These are phyloP conservation scores for Aspergillus sp. DNA, from an alignment of 2,329 filamentous ascomycete species.

Conservation along the genomic window DNA sequence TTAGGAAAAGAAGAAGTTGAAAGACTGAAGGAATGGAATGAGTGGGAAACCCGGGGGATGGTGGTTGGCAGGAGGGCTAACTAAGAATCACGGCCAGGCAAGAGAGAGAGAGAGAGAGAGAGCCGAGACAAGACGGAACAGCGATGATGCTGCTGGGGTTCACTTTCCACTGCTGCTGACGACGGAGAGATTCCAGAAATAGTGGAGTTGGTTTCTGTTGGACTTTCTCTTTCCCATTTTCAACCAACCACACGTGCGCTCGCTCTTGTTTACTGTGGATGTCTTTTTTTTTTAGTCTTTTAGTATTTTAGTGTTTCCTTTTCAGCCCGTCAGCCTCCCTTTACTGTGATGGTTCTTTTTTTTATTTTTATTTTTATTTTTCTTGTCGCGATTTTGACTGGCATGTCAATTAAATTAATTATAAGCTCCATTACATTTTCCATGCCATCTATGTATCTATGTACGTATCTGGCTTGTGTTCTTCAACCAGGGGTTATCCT, in stretches of 20 bases:
- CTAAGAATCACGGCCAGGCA: neutral
- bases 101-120: neutral
- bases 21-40: neutral
- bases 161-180: neutral
- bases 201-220: conserved; percentile 2
- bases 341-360: neutral
- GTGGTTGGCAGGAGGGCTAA: neutral
- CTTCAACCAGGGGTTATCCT: no score
- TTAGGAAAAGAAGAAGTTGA: neutral
- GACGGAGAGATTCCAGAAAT: conserved; percentile 5
- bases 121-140: conserved; percentile 2
- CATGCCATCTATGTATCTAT: neutral
- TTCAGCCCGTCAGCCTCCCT: neutral
- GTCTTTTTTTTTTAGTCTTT: no score
- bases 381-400: neutral
- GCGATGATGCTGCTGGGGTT: conserved; percentile 3
- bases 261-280: no score
- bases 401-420: neutral
- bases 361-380: neutral
- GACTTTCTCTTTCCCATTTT: neutral
- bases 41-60: neutral
- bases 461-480: no score
- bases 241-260: neutral
- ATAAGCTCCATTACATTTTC: neutral
- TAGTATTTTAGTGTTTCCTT: neutral